Percentiles rank a stretch among this genome's conserved stretches.
phyloP scores from a whole-genome alignment of 2,329 filamentous ascomycete genomes.

The Calonectria pseudoturangicola region DNA sequence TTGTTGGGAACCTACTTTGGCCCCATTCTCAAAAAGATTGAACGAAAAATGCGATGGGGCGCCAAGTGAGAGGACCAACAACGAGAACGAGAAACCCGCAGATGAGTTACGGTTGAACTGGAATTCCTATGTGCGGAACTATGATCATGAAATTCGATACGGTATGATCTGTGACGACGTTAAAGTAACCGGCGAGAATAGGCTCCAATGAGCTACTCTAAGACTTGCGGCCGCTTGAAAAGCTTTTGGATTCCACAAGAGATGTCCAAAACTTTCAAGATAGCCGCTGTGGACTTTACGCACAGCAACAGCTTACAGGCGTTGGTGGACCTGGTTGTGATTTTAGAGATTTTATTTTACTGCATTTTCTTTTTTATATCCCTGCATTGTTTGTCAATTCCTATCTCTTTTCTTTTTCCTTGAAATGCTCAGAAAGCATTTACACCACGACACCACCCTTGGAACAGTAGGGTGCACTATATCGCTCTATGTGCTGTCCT shows the following conservation, averaged over 20 bases:
- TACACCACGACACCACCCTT: background rate
- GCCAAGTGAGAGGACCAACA: background rate
- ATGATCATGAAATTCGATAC: background rate
- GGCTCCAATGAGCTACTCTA: background rate
- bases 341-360: background rate
- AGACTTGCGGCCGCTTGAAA: background rate
- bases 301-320: background rate
- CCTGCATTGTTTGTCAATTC: background rate
- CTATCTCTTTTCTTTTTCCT: background rate
- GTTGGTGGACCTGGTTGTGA: constrained; percentile 6
- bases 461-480: background rate
- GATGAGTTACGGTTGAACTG: background rate
- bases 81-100: background rate
- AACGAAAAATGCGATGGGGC: constrained; percentile 14
- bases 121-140: background rate
- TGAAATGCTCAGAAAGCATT: background rate
- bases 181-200: background rate
- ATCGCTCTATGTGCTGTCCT: background rate
- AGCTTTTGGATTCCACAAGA: background rate
- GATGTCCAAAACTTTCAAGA: background rate
- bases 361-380: background rate
- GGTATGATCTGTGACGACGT: background rate
- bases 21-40: constrained; percentile 41
- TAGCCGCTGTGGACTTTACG: background rate
- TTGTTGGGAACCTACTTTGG: constrained; percentile 43